Evolutionary conservation across 164 flowering plant species (phyloP).

Genomic region (Kalanchoe fedtschenkoi): DNA sequence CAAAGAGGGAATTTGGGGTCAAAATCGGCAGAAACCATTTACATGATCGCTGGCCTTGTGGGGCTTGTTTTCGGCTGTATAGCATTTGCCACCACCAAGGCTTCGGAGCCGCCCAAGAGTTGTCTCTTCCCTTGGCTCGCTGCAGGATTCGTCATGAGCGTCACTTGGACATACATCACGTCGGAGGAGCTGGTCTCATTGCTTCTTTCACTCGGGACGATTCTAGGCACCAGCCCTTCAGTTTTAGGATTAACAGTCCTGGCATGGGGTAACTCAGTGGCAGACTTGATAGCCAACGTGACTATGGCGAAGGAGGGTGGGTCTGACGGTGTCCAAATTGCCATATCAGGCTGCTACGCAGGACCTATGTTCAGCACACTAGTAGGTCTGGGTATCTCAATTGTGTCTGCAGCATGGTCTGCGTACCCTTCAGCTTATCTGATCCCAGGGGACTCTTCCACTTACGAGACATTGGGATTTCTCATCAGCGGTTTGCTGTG

Average conservation of each 20-base stretch:
- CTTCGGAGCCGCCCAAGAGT: slow-evolving; percentile 59
- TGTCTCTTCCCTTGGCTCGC: slow-evolving; percentile 70
- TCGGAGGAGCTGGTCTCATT: slow-evolving; percentile 90
- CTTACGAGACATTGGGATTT: slow-evolving; percentile 64
- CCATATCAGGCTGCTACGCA: slow-evolving; percentile 91
- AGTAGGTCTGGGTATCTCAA: slow-evolving; percentile 70
- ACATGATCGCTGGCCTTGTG: slow-evolving; percentile 29
- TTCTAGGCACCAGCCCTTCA: slow-evolving; percentile 74
- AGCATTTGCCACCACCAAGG: slow-evolving; percentile 39
- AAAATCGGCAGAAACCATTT: slow-evolving; percentile 10
- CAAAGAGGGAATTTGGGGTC: slow-evolving; percentile 20
- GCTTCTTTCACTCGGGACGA: slow-evolving; percentile 56
- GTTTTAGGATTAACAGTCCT: slow-evolving; percentile 79
- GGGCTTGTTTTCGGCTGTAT: slow-evolving; percentile 49
- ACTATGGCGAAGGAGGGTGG: slow-evolving; percentile 81
- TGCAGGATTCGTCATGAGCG: slow-evolving; percentile 91
- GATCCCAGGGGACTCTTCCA: slow-evolving; percentile 53
- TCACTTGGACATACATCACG: slow-evolving; percentile 81
- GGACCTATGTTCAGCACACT: slow-evolving; percentile 95
- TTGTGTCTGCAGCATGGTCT: slow-evolving; percentile 73
- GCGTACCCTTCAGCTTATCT: slow-evolving; percentile 37
- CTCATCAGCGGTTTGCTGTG: slow-evolving; percentile 60
- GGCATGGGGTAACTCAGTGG: slow-evolving; percentile 99
- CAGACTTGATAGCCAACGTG: slow-evolving; percentile 73
- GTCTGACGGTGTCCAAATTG: slow-evolving; percentile 83